phyloP scores from a whole-genome alignment of 140 eudicot species.

The Oenanthe javanica region DNA sequence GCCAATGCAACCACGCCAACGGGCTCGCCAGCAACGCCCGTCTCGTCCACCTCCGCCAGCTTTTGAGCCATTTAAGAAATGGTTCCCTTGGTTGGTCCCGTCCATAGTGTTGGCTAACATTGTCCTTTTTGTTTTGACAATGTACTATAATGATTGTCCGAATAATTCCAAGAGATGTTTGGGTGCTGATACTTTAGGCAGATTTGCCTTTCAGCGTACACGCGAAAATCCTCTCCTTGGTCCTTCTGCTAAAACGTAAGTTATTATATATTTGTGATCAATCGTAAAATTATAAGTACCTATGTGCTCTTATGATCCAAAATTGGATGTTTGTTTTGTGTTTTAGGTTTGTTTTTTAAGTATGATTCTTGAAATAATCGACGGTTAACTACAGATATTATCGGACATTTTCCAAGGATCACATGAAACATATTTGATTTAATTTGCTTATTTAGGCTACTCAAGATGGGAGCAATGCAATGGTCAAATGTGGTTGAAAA shows the following conservation, averaged over 20 bases:
- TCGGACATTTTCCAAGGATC: not conserved
- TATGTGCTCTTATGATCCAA: not conserved
- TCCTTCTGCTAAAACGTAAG: constrained; percentile 69
- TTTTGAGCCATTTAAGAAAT: constrained; percentile 34
- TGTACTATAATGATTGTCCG: constrained; percentile 78
- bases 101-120: constrained; percentile 38
- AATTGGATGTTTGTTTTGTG: not conserved
- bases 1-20: constrained; percentile 10
- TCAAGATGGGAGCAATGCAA: constrained; percentile 65
- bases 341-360: no score
- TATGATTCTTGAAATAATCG: not conserved
- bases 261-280: not conserved
- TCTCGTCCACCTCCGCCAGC: constrained; percentile 13
- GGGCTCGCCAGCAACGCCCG: not conserved
- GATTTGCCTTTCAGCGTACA: constrained; percentile 53
- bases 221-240: constrained; percentile 80
- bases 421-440: not conserved
- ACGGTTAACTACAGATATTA: no score
- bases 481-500: constrained; percentile 41
- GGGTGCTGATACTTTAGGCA: constrained; percentile 34
- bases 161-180: constrained; percentile 31
- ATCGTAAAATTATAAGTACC: not conserved
- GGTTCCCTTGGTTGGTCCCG: constrained; percentile 74
- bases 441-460: constrained; percentile 32
- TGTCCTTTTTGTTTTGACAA: constrained; percentile 36